Evolutionary conservation across 2,329 filamentous ascomycete species (phyloP).

Genomic region (Xylariaceae sp.): DNA sequence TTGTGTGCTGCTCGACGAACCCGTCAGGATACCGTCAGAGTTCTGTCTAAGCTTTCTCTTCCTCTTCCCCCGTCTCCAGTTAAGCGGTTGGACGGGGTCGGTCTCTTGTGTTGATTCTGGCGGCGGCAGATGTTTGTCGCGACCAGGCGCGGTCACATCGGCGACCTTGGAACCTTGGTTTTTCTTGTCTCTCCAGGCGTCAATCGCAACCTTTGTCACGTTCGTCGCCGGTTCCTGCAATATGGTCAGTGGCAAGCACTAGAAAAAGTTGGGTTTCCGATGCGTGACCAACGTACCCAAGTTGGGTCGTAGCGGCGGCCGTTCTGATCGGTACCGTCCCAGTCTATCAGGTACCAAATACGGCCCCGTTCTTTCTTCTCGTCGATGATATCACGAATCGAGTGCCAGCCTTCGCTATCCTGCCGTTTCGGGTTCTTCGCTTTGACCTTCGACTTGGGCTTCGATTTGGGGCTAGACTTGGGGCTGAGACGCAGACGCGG

Average conservation of each 20-base stretch:
- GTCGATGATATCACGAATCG: constrained; percentile 36
- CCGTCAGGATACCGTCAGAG: constrained; percentile 1
- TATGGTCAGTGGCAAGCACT: constrained; percentile 9
- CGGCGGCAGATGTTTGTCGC: background rate
- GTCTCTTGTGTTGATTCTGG: constrained; percentile 15
- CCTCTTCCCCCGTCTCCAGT: constrained; percentile 2
- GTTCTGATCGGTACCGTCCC: constrained; percentile 48
- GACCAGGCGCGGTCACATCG: constrained; percentile 13
- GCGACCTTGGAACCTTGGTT: constrained; percentile 5
- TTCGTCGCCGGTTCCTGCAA: constrained; percentile 28
- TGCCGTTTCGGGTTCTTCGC: constrained; percentile 14
- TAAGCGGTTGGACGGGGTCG: constrained; percentile 10
- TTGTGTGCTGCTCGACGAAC: background rate
- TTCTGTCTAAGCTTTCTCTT: background rate
- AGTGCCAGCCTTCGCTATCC: constrained; percentile 26
- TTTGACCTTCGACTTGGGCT: background rate
- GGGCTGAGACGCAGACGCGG: constrained; percentile 2
- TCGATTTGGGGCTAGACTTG: constrained; percentile 1
- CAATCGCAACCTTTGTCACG: constrained; percentile 26
- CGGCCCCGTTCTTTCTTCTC: constrained; percentile 34
- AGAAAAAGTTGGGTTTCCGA: background rate
- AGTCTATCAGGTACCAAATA: constrained; percentile 51
- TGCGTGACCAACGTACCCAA: constrained; percentile 44
- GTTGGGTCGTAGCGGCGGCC: constrained; percentile 45
- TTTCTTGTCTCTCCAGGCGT: constrained; percentile 26